Conservation (phyloP, 116 monocot genomes). For the Thalassia testudinum region DNA sequence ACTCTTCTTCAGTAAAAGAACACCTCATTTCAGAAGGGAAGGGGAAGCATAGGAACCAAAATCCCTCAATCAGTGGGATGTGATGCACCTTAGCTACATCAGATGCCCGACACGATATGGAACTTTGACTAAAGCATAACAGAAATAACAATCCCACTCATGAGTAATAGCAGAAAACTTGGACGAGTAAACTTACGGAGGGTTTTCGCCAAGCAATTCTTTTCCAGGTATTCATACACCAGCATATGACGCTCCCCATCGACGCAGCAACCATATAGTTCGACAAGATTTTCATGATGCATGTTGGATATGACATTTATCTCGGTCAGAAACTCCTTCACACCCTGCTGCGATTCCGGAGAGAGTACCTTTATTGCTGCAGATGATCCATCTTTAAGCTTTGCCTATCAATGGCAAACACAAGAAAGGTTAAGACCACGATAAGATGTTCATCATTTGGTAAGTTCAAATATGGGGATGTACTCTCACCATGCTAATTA, state of each 20-base stretch:
- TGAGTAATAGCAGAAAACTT: too few relatives aligned
- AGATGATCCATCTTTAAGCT: conserved; percentile 19
- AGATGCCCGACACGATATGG: too few relatives aligned
- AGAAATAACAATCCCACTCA: too few relatives aligned
- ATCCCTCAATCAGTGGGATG: too few relatives aligned
- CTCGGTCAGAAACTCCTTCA: conserved; percentile 39
- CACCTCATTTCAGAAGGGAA: too few relatives aligned
- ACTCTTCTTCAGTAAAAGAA: too few relatives aligned
- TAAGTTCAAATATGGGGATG: background rate
- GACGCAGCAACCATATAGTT: conserved; percentile 36
- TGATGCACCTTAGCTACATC: too few relatives aligned
- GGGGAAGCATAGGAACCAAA: too few relatives aligned
- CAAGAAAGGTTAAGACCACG: too few relatives aligned
- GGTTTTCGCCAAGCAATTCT: too few relatives aligned
- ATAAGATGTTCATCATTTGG: background rate
- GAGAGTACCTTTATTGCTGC: conserved; percentile 49
- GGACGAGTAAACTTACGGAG: too few relatives aligned
- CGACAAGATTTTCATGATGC: conserved; percentile 40
- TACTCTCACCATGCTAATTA: background rate
- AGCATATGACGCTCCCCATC: conserved; percentile 30
- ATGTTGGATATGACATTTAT: conserved; percentile 23
- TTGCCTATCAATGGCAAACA: conserved; percentile 28
- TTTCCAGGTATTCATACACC: conserved; percentile 22
- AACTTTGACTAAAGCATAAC: too few relatives aligned
- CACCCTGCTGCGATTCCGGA: conserved; percentile 41